phyloP scores from a whole-genome alignment of 2,329 filamentous ascomycete species.

The Teratosphaeria zuluensis region DNA sequence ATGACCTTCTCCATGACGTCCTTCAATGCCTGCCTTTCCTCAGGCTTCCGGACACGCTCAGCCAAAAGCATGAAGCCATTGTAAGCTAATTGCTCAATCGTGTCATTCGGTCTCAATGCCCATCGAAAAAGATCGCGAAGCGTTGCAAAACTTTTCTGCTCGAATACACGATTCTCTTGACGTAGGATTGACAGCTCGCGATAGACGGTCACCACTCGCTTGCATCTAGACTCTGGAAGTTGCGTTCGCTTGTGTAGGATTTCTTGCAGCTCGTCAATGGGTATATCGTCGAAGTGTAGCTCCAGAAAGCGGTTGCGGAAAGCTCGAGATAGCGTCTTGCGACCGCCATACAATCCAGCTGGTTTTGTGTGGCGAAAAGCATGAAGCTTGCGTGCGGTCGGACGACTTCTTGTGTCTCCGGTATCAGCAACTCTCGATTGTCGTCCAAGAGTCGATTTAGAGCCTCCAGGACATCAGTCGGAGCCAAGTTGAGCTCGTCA shows the following conservation, averaged over 20 bases:
- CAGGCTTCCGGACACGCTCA: conserved; percentile 83
- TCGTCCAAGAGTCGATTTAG: conserved; percentile 92
- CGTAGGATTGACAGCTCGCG: conserved; percentile 81
- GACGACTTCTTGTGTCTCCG: conserved; percentile 91
- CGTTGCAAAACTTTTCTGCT: conserved; percentile 96
- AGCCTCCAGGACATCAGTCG: conserved; percentile 92
- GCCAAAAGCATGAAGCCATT: conserved; percentile 96
- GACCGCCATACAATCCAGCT: conserved; percentile 84
- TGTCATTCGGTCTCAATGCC: conserved; percentile 77
- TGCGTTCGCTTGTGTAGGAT: conserved; percentile 84
- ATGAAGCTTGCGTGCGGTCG: conserved; percentile 91
- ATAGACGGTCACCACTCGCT: conserved; percentile 85
- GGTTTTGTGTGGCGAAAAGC: conserved; percentile 96
- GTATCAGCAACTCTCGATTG: conserved; percentile 88
- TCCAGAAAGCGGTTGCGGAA: conserved; percentile 97
- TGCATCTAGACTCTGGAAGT: conserved; percentile 84
- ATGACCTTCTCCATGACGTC: conserved; percentile 82
- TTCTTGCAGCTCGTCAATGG: conserved; percentile 82
- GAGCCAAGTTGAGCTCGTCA: conserved; percentile 92
- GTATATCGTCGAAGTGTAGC: conserved; percentile 95
- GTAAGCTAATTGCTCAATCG: conserved; percentile 74
- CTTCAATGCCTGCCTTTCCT: conserved; percentile 78
- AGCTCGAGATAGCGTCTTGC: conserved; percentile 84
- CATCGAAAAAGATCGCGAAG: conserved; percentile 92
- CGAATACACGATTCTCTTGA: conserved; percentile 84